A percentile compares a stretch with the other conserved stretches of the same genome.
phyloP scores from a whole-genome alignment of 2,329 filamentous ascomycete genomes.

The Fusarium mundagurra region DNA sequence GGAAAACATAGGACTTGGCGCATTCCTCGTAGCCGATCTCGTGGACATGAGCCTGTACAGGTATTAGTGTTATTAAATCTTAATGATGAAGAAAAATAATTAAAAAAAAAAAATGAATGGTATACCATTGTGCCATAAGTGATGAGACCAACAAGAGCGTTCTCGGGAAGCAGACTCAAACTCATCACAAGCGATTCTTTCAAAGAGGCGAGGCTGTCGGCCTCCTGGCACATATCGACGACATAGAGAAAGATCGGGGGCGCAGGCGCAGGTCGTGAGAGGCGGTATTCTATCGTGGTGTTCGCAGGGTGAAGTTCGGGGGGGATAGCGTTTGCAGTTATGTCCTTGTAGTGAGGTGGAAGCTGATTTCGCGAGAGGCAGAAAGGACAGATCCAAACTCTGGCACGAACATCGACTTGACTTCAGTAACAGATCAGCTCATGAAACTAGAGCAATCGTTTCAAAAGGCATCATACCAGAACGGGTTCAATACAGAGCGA shows the following conservation, averaged over 20 bases:
- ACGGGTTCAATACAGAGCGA: conserved; percentile 94
- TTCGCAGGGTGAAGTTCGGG: conserved; percentile 84
- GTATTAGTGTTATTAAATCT: conserved; percentile 30
- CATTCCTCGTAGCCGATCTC: conserved; percentile 98
- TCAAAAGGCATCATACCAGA: conserved; percentile 73
- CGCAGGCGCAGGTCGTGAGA: conserved; percentile 83
- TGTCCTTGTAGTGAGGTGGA: conserved; percentile 89
- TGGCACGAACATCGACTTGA: conserved; percentile 84
- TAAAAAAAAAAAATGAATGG: neutral
- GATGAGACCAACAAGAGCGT: conserved; percentile 83
- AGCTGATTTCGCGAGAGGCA: conserved; percentile 85
- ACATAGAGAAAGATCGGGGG: conserved; percentile 89
- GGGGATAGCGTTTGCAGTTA: conserved; percentile 82
- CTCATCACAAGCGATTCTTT: conserved; percentile 91
- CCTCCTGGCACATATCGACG: conserved; percentile 88
- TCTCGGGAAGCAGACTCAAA: conserved; percentile 81
- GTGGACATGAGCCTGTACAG: conserved; percentile 83
- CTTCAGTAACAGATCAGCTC: conserved; percentile 54
- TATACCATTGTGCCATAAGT: conserved; percentile 92
- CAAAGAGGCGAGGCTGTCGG: conserved; percentile 82
- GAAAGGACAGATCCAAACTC: conserved; percentile 90
- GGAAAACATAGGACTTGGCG: conserved; percentile 98
- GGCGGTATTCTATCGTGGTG: conserved; percentile 89
- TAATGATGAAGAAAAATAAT: neutral
- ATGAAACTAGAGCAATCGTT: too few species aligned